Evolutionary conservation across 1,139 yeast species (phyloP), one percentile per base, ranked within the genome.

Genomic region (Suhomyces bokatorum): DNA sequence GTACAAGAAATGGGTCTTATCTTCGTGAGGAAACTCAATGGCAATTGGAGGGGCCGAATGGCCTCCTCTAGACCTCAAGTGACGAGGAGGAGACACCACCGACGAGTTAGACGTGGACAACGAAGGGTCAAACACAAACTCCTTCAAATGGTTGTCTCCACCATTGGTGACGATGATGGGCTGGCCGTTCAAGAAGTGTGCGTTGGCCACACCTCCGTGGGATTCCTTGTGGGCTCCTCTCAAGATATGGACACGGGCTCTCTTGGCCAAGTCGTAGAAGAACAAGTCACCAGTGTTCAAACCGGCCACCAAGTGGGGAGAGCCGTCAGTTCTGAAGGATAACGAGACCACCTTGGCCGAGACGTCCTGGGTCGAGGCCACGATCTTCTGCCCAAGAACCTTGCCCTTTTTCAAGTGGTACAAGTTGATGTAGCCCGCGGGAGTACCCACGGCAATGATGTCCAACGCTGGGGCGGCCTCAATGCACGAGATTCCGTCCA

Each of bases 41-140:
- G 81, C 67, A 1, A 86, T 75, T 3, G 99, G 96, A 6, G 99
- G 97, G 17, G 89, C 86, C 3, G 97, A 83, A 64, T 95, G 99
- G 12, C 99, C 99, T 56, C 98, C 98, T 62, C 99, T 80, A 0
- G 96, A 87, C 64, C 99, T 81, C 56, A 95, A 75, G 50, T 85
- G 83, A 61, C 99, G 83, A 33, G 99, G 99, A 1, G 98, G 96
- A 6, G 95, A 81, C 6, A 85, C 83, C 28, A 89, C 81, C 0
- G 83, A 67, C 2, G 78, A 65, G 52, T 82, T 79, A n/a, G 85
- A 70, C 13, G 85, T 74, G 0, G 93, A 81, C 45, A 90, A 71
- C 3, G 93, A 78, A 3, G 97, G 97, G 66, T 93, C 99, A 67
- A 95, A 95, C 0, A 91, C 97, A 59, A 76, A 87, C 65, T 95